Evolutionary conservation across 75 land plant genomes (phyloP), one percentile per base, ranked within the genome.

Genomic region (Picea sitchensis): DNA sequence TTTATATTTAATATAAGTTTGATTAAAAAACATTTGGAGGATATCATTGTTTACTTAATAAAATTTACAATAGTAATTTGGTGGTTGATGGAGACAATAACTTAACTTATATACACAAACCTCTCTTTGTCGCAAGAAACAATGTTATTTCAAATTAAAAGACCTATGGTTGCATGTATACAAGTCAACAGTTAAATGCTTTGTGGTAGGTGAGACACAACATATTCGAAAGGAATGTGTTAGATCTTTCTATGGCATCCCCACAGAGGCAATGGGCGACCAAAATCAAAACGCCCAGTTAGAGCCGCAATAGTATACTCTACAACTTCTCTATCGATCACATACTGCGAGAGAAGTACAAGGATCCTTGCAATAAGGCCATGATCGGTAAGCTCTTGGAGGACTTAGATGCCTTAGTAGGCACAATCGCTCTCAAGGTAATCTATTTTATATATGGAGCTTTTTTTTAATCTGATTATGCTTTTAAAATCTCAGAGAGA

Each of bases 391-490:
- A 89, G 81, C 83, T 96, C 85, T 86, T 96, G 71, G 98, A 96
- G 68, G 98, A 96, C 79, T 86, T 96, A 59, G 98, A 96, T 84
- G 98, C 98, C 32, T 78, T 96, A 21, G 98, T 96, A 2, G 96
- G 98, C 6, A 94, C 98, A n/a, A 96, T 94, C 73, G 88, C 98
- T 4, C 87, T 96, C 23, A 94, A 89, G 94, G 98, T 93, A 78
- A 62, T 17, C 21, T 76, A 12, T 47, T 47, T 47, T 47, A 5
- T 47, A 6, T 47, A 7, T 36, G 38, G 3, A 36, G 3, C 3
- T 36, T 36, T 3, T 36, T 36, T 36, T 36, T 36, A 36, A 36
- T 36, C 38, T 36, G 3, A 36, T 36, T 36, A 1, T 36, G 3
- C 38, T 36, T 3, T 36, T 36, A 36, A 36, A 36, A 36, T 36